Conservation (phyloP, 441 rosid species). For the Capsella rubella region DNA sequence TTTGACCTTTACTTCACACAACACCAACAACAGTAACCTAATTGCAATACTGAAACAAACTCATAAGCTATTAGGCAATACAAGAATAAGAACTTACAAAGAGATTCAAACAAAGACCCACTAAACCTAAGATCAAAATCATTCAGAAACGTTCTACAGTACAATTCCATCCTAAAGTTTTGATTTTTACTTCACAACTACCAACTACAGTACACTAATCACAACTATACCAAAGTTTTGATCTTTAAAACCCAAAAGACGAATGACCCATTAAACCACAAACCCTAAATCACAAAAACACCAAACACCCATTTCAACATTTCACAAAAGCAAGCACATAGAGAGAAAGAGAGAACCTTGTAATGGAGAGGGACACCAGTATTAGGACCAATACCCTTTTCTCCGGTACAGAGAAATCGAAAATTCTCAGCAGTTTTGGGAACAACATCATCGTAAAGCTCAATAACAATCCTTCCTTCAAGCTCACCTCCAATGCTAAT, state of each 20-base stretch:
- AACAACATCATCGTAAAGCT: slow-evolving; percentile 84
- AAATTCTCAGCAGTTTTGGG: slow-evolving; percentile 94
- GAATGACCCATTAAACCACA: slow-evolving; percentile 13
- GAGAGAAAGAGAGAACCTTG: slow-evolving; percentile 58
- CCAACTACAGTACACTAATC: slow-evolving; percentile 16
- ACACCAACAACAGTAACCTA: background rate
- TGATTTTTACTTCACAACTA: background rate
- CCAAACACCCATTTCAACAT: slow-evolving; percentile 24
- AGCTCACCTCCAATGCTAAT: slow-evolving; percentile 90
- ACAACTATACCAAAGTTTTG: background rate
- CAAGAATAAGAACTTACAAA: background rate
- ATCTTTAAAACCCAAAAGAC: background rate
- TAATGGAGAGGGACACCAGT: slow-evolving; percentile 84
- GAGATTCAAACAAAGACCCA: background rate
- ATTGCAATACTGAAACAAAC: slow-evolving; percentile 5
- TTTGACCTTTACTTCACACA: background rate
- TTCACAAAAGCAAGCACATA: background rate
- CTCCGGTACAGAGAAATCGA: slow-evolving; percentile 91
- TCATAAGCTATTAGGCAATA: slow-evolving; percentile 13
- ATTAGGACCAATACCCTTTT: slow-evolving; percentile 86
- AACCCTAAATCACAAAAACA: slow-evolving; percentile 21
- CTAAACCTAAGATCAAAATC: background rate
- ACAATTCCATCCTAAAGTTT: background rate
- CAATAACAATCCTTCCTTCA: slow-evolving; percentile 90
- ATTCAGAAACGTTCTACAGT: background rate